Percentiles rank a stretch among this genome's conserved stretches.
Evolutionary conservation across 768 basidiomycete genomes (phyloP).

Genomic region (Tulasnella calospora): DNA sequence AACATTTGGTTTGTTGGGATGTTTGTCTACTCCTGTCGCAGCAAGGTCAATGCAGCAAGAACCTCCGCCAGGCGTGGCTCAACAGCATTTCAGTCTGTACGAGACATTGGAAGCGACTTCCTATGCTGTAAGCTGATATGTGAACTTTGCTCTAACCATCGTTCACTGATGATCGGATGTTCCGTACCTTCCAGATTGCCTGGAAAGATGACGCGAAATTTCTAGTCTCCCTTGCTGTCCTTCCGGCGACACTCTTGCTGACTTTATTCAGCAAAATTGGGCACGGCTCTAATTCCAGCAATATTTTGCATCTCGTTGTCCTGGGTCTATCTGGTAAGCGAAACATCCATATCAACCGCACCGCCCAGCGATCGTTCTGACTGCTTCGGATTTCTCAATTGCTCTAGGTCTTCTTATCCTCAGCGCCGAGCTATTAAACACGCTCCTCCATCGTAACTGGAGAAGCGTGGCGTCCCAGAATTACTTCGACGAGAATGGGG

Average conservation of each 20-base stretch:
- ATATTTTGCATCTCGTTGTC: neutral
- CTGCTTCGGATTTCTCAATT: neutral
- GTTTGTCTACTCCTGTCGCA: neutral
- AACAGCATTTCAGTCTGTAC: neutral
- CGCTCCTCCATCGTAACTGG: neutral
- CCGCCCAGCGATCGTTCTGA: neutral
- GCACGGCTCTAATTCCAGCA: neutral
- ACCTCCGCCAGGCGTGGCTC: neutral
- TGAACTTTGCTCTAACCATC: neutral
- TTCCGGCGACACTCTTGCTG: neutral
- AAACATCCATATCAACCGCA: neutral
- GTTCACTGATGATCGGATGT: neutral
- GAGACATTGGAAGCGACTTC: neutral
- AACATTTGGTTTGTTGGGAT: neutral
- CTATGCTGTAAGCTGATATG: neutral
- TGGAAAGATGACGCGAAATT: constrained; percentile 2
- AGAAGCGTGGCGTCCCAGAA: neutral
- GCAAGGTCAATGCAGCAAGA: neutral
- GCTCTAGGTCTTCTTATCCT: neutral
- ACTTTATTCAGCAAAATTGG: neutral
- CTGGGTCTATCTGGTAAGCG: neutral
- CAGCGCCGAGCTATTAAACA: neutral
- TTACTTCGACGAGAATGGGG: constrained; percentile 8
- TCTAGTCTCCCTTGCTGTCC: neutral
- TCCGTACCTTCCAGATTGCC: neutral